Evolutionary conservation across 495 filamentous ascomycete genomes (phyloP), one percentile per base, ranked within the genome.

Genomic region (Lepraria neglecta): DNA sequence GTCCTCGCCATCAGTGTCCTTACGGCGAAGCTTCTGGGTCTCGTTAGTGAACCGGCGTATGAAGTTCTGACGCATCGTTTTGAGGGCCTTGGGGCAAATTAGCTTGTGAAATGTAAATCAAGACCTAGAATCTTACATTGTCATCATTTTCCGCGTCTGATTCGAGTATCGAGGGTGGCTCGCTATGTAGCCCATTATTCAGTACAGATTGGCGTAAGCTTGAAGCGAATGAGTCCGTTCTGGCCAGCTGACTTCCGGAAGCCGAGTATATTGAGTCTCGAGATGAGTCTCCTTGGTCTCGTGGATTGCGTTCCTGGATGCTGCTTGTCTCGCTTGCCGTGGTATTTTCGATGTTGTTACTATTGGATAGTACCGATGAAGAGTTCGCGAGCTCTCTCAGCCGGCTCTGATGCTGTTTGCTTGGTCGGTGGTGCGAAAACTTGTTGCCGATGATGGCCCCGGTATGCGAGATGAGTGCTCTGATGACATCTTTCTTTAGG

Each of bases 361-460:
- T 81, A 44, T 70, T 78, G 4, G 72, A 70, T n/a, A 84, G 67
- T 7, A 82, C 65, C 45, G 77, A 73, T 5, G 74, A 74, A 3
- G 76, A 76, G 33, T 74, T 79, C 6, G 88, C 90, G 54, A 94
- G 79, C 69, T 97, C 91, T 21, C 91, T 82, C 50, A 92, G 80
- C 52, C 88, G 85, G 68, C 80, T 88, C 64, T 88, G 86, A 68
- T 91, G 88, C 35, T 86, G 83, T 60, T 85, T 89, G 61, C 76
- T 86, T 0, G 90, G 90, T 10, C 89, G 82, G 69, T 95, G 91
- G 65, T 91, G 89, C 30, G 86, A 88, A 72, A 98, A 86, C 69
- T 98, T 98, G 77, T 98, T 98, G 54, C 94, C 89, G 61, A 98
- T 87, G 67, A 98, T 97, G 54, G 95, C 92, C 27, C 92, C 92